Base-by-base conservation (phyloP, 768 basidiomycete genomes). In the Tulasnella sp. region DNA sequence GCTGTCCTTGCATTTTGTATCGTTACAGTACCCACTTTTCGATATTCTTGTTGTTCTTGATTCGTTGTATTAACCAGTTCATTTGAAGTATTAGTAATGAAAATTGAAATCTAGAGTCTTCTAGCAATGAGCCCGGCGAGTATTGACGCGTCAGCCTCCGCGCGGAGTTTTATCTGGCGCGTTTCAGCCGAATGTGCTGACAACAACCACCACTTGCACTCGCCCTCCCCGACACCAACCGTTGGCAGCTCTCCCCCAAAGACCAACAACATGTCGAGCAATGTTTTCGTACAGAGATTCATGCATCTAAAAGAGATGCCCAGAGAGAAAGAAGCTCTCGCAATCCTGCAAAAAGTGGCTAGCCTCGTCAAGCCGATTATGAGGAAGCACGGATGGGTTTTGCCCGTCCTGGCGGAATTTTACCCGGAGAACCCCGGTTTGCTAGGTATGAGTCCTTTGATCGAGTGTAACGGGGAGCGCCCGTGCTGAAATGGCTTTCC, bases 361-460 rank as follows among this genome's bases (percentile, higher is more conserved):
- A 92, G 92, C 1, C 88, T 95, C 75, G 95, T 97, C 75, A 97
- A 96, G 85, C 97, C 97, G 9, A 96, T 98, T 82, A 98, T 98
- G 96, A 88, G 92, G 80, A 94, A 92, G 82, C 93, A 93, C 83
- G 86, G 86, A 6, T 98, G 96, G 96, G 88, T 89, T 40, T 87
- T 96, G 40, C 93, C 94, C 40, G 88, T 91, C 0, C 90, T 95
- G n/a, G 87, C 91, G n/a, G 94, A 97, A 85, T 96, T 97, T 88
- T 95, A 94, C 83, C 96, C 96, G 6, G 90, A 91, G 14, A 90
- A 90, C 76, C 89, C 91, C 0, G 91, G 88, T 84, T 87, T 97
- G 28, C 86, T 96, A 42, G 95, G 96, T 93, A 82, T 82, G 92
- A 84, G 9, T 6, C 2, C 31, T 41, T 40, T 41, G 37, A 14